Evolutionary conservation across 2,329 filamentous ascomycete genomes (phyloP).

Genomic region (Leptographium galeiforme): DNA sequence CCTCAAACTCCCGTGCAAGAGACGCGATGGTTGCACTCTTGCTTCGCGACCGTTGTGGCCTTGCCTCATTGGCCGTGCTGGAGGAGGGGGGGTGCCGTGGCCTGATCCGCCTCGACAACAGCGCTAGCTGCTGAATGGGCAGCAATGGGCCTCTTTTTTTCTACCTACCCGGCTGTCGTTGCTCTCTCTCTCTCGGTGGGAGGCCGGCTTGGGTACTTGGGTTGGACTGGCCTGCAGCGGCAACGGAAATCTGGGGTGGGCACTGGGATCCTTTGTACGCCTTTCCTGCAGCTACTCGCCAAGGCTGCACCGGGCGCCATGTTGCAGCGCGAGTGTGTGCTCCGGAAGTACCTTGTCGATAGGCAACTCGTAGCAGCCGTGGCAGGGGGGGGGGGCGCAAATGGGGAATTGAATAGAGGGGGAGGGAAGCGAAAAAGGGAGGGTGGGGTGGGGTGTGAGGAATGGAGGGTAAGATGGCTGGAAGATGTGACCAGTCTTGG

Average conservation of each 20-base stretch:
- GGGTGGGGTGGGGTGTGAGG: background rate
- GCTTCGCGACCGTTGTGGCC: background rate
- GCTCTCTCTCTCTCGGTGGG: background rate
- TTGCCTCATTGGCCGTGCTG: conserved; percentile 1
- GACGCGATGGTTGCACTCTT: background rate
- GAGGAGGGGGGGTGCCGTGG: background rate
- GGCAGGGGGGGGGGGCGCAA: background rate
- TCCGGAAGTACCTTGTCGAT: background rate
- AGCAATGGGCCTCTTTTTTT: background rate
- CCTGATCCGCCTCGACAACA: background rate
- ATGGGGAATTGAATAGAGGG: too few species aligned
- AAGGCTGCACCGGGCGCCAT: background rate
- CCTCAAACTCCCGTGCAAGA: background rate
- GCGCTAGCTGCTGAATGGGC: conserved; percentile 1
- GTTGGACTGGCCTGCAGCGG: background rate
- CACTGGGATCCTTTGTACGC: background rate
- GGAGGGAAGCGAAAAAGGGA: background rate
- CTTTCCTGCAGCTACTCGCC: background rate
- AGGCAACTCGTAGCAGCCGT: background rate
- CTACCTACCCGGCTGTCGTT: background rate
- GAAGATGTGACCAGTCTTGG: background rate
- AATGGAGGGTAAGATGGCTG: background rate
- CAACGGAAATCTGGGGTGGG: background rate
- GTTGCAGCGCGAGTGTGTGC: background rate
- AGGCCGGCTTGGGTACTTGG: too few species aligned